These are phyloP conservation scores for Trichoderma gracile DNA, from an alignment of 2,329 filamentous ascomycete genomes.

Conservation along the genomic window DNA sequence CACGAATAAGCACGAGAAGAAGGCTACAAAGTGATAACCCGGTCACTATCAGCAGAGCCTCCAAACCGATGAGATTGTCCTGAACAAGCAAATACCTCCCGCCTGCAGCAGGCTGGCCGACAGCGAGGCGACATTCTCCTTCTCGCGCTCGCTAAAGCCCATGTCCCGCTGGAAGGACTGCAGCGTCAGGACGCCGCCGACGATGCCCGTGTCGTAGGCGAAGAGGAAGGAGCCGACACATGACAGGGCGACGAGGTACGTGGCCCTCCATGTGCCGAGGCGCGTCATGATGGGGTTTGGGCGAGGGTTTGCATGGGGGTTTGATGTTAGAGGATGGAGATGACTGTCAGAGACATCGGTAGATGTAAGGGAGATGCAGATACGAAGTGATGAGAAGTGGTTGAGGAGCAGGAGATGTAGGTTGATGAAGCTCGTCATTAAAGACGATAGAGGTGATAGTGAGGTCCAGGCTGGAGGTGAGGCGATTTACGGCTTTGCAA, in stretches of 20 bases:
- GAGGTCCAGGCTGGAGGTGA: not conserved
- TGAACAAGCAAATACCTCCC: conserved; percentile 39
- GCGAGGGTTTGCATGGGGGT: conserved; percentile 5
- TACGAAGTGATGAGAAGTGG: not conserved
- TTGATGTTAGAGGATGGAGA: not conserved
- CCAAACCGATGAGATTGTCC: not conserved
- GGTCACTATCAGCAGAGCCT: not conserved
- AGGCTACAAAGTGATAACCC: conserved; percentile 37
- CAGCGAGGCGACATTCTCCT: conserved; percentile 41
- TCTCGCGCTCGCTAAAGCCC: conserved; percentile 35
- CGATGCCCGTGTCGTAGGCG: conserved; percentile 47
- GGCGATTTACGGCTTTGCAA: not conserved
- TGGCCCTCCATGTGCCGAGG: conserved; percentile 42
- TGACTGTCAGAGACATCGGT: not conserved
- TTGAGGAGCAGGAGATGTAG: too few species aligned
- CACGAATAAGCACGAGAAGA: conserved; percentile 46
- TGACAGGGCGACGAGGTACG: conserved; percentile 42
- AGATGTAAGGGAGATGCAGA: not conserved
- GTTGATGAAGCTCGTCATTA: too few species aligned
- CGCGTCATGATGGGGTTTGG: conserved; percentile 28
- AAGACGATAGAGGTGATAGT: too few species aligned
- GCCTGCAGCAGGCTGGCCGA: conserved; percentile 46
- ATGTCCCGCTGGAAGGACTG: conserved; percentile 44
- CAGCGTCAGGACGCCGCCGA: conserved; percentile 45
- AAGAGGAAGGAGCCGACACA: conserved; percentile 44